Conservation (phyloP, 208 protist species). For the Leishmania aethiopica region DNA sequence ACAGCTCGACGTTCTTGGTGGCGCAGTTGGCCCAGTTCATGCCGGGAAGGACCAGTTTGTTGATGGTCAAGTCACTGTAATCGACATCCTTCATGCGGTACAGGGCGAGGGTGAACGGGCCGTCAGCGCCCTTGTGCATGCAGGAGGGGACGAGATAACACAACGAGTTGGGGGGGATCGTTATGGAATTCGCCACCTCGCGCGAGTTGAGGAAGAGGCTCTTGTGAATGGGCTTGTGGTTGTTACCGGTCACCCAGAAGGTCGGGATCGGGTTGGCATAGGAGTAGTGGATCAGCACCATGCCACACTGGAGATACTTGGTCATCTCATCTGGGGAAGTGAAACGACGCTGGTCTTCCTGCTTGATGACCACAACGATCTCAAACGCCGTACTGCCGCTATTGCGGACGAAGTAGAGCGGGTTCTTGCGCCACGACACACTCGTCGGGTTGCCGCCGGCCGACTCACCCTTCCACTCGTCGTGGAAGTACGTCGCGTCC, state of each 20-base stretch:
- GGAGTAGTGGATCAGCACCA: conserved; percentile 56
- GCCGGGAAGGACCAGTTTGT: conserved; percentile 38
- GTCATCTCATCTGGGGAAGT: conserved; percentile 41
- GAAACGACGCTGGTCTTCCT: conserved; percentile 65
- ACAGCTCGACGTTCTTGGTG: conserved; percentile 43
- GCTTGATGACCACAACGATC: conserved; percentile 58
- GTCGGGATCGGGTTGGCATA: conserved; percentile 46
- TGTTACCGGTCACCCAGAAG: conserved; percentile 77
- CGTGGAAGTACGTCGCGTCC: conserved; percentile 54
- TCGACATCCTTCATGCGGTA: conserved; percentile 46
- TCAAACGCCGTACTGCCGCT: conserved; percentile 39
- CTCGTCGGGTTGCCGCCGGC: conserved; percentile 77
- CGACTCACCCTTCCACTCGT: conserved; percentile 59
- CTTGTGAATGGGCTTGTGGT: conserved; percentile 75
- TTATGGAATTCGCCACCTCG: conserved; percentile 69
- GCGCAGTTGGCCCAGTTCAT: conserved; percentile 54
- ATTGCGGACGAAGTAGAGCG: conserved; percentile 81
- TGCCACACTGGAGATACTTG: conserved; percentile 68
- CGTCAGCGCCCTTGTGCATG: conserved; percentile 58
- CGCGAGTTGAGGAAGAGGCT: conserved; percentile 83
- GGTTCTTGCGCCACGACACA: conserved; percentile 81
- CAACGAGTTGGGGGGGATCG: conserved; percentile 55
- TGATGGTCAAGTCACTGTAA: conserved; percentile 49
- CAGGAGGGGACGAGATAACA: conserved; percentile 79
- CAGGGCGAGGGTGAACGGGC: conserved; percentile 47